Evolutionary conservation across 75 land plant genomes (phyloP).

Genomic region (Pseudotsuga menziesii): DNA sequence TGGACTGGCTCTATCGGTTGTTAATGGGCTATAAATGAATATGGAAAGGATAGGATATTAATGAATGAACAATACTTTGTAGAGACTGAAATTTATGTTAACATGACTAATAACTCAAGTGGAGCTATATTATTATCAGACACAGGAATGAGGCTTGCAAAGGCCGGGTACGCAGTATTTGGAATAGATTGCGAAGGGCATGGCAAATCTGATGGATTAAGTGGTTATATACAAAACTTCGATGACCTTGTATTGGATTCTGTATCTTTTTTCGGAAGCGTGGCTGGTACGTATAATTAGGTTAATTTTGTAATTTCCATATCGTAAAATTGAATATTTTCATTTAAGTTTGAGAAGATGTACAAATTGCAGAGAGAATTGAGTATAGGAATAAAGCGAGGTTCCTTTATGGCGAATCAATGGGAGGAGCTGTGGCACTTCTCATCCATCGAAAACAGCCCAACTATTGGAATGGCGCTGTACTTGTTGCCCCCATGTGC

Average conservation of each 20-base stretch:
- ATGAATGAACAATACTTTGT: no score
- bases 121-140: constrained; percentile 19
- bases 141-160: constrained; percentile 40
- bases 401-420: constrained; percentile 78
- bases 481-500: constrained; percentile 89
- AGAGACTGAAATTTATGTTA: no score
- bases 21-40: no score
- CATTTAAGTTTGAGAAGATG: no score
- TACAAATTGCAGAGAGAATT: constrained; percentile 34
- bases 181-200: constrained; percentile 74
- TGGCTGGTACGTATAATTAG: constrained; percentile 34
- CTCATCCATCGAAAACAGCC: constrained; percentile 54
- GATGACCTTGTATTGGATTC: constrained; percentile 53
- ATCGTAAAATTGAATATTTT: no score
- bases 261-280: constrained; percentile 24
- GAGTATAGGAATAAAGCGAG: constrained; percentile 66
- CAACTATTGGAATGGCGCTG: constrained; percentile 64
- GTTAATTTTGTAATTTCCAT: no score
- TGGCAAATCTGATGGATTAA: constrained; percentile 57
- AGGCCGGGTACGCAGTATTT: constrained; percentile 51
- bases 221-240: constrained; percentile 37
- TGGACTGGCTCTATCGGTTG: no score
- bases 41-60: no score
- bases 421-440: constrained; percentile 85
- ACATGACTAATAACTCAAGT: no score